Evolutionary conservation across 208 protist genomes (phyloP).

Genomic region (Trypanosomatidae sp.): DNA sequence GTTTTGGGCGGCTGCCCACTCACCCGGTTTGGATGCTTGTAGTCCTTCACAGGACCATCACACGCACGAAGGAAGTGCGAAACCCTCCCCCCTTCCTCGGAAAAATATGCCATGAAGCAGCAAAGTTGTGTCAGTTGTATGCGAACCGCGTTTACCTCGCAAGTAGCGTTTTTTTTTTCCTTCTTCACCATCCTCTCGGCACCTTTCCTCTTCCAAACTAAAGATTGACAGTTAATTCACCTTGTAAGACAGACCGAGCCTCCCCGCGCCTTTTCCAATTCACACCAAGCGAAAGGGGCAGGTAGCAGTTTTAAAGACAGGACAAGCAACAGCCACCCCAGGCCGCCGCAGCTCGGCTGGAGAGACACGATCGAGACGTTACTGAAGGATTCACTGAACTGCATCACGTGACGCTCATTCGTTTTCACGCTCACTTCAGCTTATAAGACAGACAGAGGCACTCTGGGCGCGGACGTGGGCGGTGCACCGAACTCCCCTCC

Average conservation of each 20-base stretch:
- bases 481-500: not conserved
- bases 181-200: not conserved
- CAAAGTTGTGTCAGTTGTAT: not conserved
- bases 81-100: not conserved
- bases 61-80: not conserved
- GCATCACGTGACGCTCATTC: not conserved
- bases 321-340: not conserved
- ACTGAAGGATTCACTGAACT: not conserved
- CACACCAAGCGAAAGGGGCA: not conserved
- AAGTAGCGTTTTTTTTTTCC: not conserved
- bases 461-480: not conserved
- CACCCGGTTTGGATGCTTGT: not conserved
- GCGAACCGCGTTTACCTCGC: not conserved
- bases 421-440: not conserved
- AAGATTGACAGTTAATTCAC: not conserved
- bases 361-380: not conserved
- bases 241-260: not conserved
- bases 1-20: not conserved
- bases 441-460: not conserved
- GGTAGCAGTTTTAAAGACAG: not conserved
- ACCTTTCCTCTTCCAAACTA: not conserved
- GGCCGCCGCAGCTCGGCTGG: not conserved
- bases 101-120: not conserved
- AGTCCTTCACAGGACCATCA: not conserved
- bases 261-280: not conserved